Conservation (phyloP, 2,329 filamentous ascomycete species). For the Fusarium pilosicola region DNA sequence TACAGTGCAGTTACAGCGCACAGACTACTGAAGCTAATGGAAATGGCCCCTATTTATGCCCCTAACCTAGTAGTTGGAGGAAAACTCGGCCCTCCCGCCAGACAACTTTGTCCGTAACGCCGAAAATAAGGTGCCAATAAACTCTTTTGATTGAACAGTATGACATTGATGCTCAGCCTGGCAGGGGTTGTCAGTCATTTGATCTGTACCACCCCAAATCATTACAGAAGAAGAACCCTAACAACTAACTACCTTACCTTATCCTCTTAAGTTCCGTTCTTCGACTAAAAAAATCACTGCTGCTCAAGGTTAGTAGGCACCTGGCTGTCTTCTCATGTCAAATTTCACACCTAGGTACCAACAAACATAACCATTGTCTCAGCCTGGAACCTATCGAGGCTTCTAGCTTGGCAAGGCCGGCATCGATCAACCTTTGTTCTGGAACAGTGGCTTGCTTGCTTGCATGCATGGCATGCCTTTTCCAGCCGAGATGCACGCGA, state of each 20-base stretch:
- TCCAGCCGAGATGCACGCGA: slow-evolving; percentile 25
- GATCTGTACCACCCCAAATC: slow-evolving; percentile 15
- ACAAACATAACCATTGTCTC: neutral
- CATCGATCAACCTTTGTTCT: slow-evolving; percentile 10
- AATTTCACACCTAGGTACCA: neutral
- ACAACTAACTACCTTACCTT: neutral
- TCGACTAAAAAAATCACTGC: neutral
- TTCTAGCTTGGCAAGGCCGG: neutral
- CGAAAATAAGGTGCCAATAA: neutral
- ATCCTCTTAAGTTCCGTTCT: neutral
- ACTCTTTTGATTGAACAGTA: neutral
- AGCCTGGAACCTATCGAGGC: neutral
- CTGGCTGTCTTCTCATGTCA: neutral
- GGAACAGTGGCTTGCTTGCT: slow-evolving; percentile 6
- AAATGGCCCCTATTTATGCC: no score
- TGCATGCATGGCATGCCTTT: neutral
- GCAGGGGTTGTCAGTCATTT: slow-evolving; percentile 28
- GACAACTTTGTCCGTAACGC: neutral
- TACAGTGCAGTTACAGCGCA: no score
- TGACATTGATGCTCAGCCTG: slow-evolving; percentile 7
- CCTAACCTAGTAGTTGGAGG: no score
- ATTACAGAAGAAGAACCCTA: neutral
- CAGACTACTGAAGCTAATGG: no score
- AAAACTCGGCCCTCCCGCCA: neutral
- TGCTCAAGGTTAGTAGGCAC: neutral